phyloP scores from a whole-genome alignment of 352 stramenopile genomes.

The Pythium guiyangense region DNA sequence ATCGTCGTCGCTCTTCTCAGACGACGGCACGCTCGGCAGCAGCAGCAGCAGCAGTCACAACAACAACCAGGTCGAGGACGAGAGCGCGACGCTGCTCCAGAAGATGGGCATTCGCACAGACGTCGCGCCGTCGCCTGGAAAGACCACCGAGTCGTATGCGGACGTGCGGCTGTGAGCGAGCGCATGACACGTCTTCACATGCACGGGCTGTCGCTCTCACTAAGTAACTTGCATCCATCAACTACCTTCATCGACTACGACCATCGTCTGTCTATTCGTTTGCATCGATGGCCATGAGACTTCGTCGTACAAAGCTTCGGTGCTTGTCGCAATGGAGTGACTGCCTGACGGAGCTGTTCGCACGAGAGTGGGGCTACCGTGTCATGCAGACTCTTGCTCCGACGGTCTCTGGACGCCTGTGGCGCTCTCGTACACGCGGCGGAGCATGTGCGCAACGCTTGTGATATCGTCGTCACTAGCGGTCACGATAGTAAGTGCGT shows the following conservation, averaged over 20 bases:
- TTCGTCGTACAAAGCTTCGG: too few relatives aligned
- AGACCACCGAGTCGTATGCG: slow-evolving; percentile 30
- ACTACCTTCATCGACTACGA: too few relatives aligned
- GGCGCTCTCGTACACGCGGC: slow-evolving; percentile 13
- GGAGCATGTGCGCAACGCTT: slow-evolving; percentile 18
- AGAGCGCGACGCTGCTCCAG: slow-evolving; percentile 15
- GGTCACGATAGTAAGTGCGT: neutral
- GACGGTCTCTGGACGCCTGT: neutral
- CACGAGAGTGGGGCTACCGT: neutral
- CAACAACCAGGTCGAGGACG: slow-evolving; percentile 22
- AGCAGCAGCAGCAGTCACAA: neutral
- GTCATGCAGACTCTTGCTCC: neutral
- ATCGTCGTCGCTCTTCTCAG: slow-evolving; percentile 28
- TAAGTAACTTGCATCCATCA: too few relatives aligned
- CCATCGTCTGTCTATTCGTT: too few relatives aligned
- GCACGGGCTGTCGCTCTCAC: too few relatives aligned
- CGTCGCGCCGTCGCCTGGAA: slow-evolving; percentile 14
- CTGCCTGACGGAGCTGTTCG: too few relatives aligned
- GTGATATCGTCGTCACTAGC: slow-evolving; percentile 45
- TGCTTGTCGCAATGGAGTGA: too few relatives aligned
- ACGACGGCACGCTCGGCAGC: slow-evolving; percentile 9
- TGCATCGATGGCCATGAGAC: too few relatives aligned
- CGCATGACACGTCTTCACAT: too few relatives aligned
- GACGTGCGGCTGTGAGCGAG: slow-evolving; percentile 47
- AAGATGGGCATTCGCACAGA: slow-evolving; percentile 20